Conservation (phyloP, 805 yeast genomes). For the Ogataea kodamae region DNA sequence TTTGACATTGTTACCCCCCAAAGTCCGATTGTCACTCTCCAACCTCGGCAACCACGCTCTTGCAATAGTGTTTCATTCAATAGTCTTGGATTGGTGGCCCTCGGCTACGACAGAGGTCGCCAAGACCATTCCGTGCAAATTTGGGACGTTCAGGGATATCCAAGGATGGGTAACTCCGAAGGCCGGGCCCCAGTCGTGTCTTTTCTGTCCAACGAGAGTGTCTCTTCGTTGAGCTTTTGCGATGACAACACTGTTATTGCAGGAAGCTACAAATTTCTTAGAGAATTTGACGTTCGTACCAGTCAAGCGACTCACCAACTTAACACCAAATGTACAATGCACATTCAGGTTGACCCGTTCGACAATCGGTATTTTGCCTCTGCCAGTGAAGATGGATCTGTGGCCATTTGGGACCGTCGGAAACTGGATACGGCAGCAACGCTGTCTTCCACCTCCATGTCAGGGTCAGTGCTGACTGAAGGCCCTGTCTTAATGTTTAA, state of each 20-base stretch:
- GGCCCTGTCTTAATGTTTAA: conserved; percentile 58
- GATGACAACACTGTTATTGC: conserved; percentile 54
- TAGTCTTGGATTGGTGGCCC: conserved; percentile 60
- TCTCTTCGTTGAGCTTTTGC: conserved; percentile 64
- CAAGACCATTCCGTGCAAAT: conserved; percentile 73
- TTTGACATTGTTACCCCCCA: conserved; percentile 51
- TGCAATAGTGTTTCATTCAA: conserved; percentile 75
- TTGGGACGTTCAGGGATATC: conserved; percentile 71
- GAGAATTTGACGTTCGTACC: conserved; percentile 73
- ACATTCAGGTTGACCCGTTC: conserved; percentile 66
- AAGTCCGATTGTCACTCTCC: conserved; percentile 37
- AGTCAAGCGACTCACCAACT: conserved; percentile 67
- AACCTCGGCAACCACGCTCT: conserved; percentile 66
- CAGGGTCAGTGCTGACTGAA: conserved; percentile 35
- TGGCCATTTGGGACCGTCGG: conserved; percentile 80
- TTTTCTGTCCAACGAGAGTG: conserved; percentile 69
- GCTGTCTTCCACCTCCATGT: conserved; percentile 9
- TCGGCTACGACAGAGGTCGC: conserved; percentile 75
- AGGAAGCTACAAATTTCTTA: conserved; percentile 71
- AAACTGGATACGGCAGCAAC: conserved; percentile 37
- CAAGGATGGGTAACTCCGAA: conserved; percentile 43
- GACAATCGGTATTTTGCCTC: conserved; percentile 67
- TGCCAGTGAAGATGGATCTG: conserved; percentile 76
- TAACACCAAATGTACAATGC: conserved; percentile 69
- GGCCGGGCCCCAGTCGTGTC: conserved; percentile 52